Base-by-base conservation (phyloP, 768 basidiomycete genomes). In the Mycena venus region DNA sequence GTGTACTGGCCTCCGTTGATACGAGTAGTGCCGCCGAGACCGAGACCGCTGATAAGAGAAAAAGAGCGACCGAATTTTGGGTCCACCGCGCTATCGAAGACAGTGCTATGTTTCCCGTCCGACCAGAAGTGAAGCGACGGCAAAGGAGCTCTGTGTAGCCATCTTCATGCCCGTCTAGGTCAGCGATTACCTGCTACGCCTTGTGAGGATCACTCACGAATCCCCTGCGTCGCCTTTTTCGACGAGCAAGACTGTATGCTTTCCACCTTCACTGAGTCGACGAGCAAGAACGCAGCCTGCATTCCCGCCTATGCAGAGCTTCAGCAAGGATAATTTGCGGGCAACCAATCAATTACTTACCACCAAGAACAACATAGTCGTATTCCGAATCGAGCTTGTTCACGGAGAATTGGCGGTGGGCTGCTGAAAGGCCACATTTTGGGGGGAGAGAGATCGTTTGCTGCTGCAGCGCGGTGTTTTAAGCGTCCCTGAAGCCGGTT, bases 231-330 rank as follows among this genome's bases (percentile, higher is more conserved):
- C 75, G 1, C 82, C 83, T 19, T 44, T 63, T 66, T 85, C 84
- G 27, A 85, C 73, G 60, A 84, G 75, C 11, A 84, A 78, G 4
- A 85, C 78, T 17, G 73, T 66, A 21, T 74, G 66, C 14, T 58
- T 38, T 7, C 75, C 38, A 73, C 82, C 76, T 63, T 84, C 82
- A 6, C 81, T 74, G 1, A 85, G 80, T 0, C 84, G 72, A 4
- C 73, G 75, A 4, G 84, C 82, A 40, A 85, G 78, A 21, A 81
- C 79, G 14, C 79, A 74, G 27, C 83, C 84, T 3, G 83, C 78
- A 23, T 81, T 78, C 9, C 84, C 84, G 6, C 82, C 83, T 59
- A 79, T n/a, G n/a, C n/a, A n/a, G n/a, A n/a, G n/a, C n/a, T n/a
- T n/a, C n/a, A n/a, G n/a, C n/a, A n/a, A n/a, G n/a, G n/a, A n/a